Conservation (phyloP, 306 rosid species). For the Acacia crassicarpa region DNA sequence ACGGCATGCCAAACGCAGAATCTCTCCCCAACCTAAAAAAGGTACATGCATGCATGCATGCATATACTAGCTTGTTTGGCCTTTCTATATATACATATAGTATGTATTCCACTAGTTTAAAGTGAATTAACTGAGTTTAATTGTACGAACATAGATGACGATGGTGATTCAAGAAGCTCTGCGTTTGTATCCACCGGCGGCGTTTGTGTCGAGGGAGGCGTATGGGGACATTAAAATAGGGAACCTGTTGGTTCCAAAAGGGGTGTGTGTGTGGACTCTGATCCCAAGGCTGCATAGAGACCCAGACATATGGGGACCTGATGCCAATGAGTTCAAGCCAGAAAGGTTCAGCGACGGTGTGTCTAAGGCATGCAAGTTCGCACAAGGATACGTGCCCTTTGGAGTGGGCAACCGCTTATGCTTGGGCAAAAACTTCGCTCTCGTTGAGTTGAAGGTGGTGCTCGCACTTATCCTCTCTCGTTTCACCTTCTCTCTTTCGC, state of each 20-base stretch:
- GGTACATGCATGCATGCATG: conserved; percentile 18
- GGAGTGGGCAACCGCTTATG: conserved; percentile 82
- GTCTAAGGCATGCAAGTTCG: conserved; percentile 67
- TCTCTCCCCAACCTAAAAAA: conserved; percentile 51
- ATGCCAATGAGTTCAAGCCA: conserved; percentile 78
- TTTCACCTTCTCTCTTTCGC: conserved; percentile 68
- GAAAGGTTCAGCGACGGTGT: conserved; percentile 82
- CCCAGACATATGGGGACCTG: conserved; percentile 78
- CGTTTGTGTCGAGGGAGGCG: conserved; percentile 92
- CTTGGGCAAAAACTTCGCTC: conserved; percentile 81
- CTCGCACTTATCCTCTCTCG: conserved; percentile 46
- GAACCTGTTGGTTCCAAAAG: conserved; percentile 63
- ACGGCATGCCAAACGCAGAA: conserved; percentile 14
- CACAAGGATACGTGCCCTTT: conserved; percentile 76
- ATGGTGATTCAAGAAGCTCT: conserved; percentile 86
- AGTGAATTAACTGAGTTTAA: not conserved
- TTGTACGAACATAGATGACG: conserved; percentile 30
- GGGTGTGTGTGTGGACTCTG: conserved; percentile 76
- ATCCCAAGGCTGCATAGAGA: conserved; percentile 81
- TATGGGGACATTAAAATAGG: conserved; percentile 68
- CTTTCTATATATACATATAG: not conserved
- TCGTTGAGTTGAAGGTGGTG: conserved; percentile 67
- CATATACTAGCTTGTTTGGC: not conserved
- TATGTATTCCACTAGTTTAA: not conserved
- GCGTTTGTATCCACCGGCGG: conserved; percentile 88